Evolutionary conservation across 2,329 filamentous ascomycete species (phyloP), one percentile per base, ranked within the genome.

Genomic region (Domatiomyces globalis): DNA sequence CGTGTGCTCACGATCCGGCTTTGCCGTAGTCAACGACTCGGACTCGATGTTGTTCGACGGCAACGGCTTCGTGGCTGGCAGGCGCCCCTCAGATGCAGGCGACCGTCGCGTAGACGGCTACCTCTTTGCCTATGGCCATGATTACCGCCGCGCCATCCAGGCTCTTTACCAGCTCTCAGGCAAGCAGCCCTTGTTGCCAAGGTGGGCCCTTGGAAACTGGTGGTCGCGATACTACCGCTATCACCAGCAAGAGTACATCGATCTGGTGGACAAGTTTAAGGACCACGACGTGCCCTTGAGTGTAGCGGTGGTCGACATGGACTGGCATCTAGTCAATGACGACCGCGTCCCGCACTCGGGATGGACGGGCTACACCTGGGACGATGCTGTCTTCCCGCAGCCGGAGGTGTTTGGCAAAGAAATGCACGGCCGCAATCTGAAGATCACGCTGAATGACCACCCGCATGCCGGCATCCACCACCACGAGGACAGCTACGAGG

Each of bases 171-270:
- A 69, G 1, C 63, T 82, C 10, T 79, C 77, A 1, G 78, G 78
- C 2, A 67, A 66, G 18, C 76, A 79, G 56, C 78, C 78, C 2
- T 52, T 73, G 8, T 62, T 81, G 0, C 78, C 78, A 0, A 68
- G 78, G 12, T 81, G 74, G 69, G 70, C 75, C 0, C 65, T 83
- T 39, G 79, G 79, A 0, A 83, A 82, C 56, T 83, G 80, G 79
- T 83, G 79, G 79, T 78, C 74, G 46, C 69, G 80, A 6, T 83
- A 81, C 61, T 74, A 82, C 58, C 71, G 70, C 1, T 83, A 82
- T 59, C 68, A 66, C 0, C 69, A 72, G 25, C 66, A 73, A 1
- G 75, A 79, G 56, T 83, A 82, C 58, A 54, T 81, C 2, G 63
- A 66, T 12, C 67, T 83, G 15, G 76, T 83, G 69, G 75, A 79